Evolutionary conservation across 2,329 filamentous ascomycete species (phyloP), one percentile per base, ranked within the genome.

Genomic region (Penicillium decumbens): DNA sequence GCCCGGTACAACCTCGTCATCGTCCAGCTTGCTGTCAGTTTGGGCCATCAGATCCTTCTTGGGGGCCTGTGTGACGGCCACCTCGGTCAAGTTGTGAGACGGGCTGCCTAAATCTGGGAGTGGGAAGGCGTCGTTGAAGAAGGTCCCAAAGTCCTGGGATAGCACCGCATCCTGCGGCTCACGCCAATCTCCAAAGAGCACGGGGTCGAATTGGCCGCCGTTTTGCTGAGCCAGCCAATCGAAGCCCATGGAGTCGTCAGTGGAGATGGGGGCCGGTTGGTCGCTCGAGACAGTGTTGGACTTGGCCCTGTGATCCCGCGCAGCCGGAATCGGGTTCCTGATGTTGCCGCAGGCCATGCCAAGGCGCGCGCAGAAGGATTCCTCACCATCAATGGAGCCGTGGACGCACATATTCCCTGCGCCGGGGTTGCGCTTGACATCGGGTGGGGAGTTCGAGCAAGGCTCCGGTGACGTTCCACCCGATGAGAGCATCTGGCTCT

Each of bases 151-250:
- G 7, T 83, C 82, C 38, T 81, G 63, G 74, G 84, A 57, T 77
- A 95, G 72, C 12, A 95, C 79, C 47, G 85, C 92, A 49, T 89
- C 87, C 63, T 95, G 89, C 0, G 89, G 84, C 64, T 98, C 93
- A 45, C 93, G 85, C 71, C 96, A 97, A 60, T 90, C 88, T 46
- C 87, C 88, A 68, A 96, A 97, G 4, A 97, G 77, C 47, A 93
- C 84, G 0, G 93, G 92, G 54, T 97, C 91, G 62, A 97, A 96
- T 56, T 87, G 83, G 48, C 88, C 88, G 49, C 85, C 85, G 61
- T 90, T 92, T 66, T 95, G 88, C 61, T 86, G 84, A 33, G 84
- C 80, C 43, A 93, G 76, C 81, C 86, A 91, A 66, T 88, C 85
- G 60, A 74, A 60, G 12, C 66, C 71, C 49, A 61, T 51, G 6